A percentile compares a stretch with the other conserved stretches of the same genome.
Conservation (phyloP, 495 filamentous ascomycete species). For the Echria macrotheca region DNA sequence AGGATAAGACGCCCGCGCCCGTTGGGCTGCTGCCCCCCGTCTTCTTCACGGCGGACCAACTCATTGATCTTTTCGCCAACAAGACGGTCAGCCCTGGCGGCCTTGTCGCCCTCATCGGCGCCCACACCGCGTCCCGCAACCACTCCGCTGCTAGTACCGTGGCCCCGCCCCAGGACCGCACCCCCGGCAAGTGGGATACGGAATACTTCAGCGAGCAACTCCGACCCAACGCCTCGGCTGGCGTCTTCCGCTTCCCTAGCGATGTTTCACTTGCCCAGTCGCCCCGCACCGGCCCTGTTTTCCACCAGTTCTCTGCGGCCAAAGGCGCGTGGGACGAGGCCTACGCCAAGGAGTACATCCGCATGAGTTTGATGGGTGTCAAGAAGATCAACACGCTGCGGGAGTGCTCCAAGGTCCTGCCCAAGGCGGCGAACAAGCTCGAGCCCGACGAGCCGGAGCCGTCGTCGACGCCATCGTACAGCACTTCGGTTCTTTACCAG, state of each 20-base stretch:
- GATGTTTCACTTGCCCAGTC: conserved; percentile 31
- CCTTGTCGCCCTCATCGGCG: conserved; percentile 39
- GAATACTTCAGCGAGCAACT: conserved; percentile 33
- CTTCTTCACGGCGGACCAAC: conserved; percentile 22
- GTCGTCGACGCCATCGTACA: too few species aligned
- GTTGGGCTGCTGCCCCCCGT: conserved; percentile 32
- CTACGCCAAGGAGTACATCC: conserved; percentile 36
- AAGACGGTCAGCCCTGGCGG: conserved; percentile 39
- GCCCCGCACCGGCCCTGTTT: conserved; percentile 25
- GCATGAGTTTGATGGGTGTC: conserved; percentile 38
- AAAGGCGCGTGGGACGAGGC: conserved; percentile 39
- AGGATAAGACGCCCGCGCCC: conserved; percentile 24
- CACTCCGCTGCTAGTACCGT: conserved; percentile 25
- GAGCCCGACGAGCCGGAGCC: too few species aligned
- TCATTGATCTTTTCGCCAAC: conserved; percentile 36
- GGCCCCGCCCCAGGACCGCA: conserved; percentile 36
- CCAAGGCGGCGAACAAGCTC: conserved; percentile 6
- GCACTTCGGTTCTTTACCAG: too few species aligned
- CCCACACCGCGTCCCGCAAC: conserved; percentile 38
- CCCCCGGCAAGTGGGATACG: conserved; percentile 40
- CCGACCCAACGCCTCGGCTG: conserved; percentile 18
- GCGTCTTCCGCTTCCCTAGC: conserved; percentile 35
- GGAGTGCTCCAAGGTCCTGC: conserved; percentile 39
- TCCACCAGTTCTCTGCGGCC: conserved; percentile 26
- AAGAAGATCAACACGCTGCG: conserved; percentile 40